Conservation (phyloP, 805 yeast genomes). For the Saturnispora dispora region DNA sequence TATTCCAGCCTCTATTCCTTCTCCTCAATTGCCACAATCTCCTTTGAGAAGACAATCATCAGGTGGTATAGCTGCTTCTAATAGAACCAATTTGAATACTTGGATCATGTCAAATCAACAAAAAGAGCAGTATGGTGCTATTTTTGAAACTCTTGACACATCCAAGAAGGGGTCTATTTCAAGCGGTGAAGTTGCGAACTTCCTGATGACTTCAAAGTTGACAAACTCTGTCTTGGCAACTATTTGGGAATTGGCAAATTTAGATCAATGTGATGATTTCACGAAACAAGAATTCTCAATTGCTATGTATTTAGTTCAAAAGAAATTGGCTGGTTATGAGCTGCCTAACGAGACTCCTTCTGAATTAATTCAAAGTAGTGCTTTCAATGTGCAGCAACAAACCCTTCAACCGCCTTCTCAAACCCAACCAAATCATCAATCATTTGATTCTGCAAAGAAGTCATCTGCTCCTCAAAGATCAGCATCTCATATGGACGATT, state of each 20-base stretch:
- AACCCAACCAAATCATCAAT: slow-evolving; percentile 9
- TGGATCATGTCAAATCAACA: slow-evolving; percentile 67
- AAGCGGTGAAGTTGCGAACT: slow-evolving; percentile 78
- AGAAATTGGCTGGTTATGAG: slow-evolving; percentile 62
- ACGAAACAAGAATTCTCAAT: slow-evolving; percentile 78
- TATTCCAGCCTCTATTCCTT: slow-evolving; percentile 13
- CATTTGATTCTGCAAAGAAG: slow-evolving; percentile 12
- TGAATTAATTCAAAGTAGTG: slow-evolving; percentile 33
- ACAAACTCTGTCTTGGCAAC: slow-evolving; percentile 77
- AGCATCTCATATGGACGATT: slow-evolving; percentile 49
- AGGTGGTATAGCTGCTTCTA: slow-evolving; percentile 8
- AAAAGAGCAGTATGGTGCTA: slow-evolving; percentile 66
- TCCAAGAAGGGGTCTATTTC: slow-evolving; percentile 50
- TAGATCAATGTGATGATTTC: slow-evolving; percentile 77
- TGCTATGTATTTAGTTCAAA: slow-evolving; percentile 89
- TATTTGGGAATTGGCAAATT: slow-evolving; percentile 92
- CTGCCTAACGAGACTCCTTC: slow-evolving; percentile 76
- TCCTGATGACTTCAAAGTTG: slow-evolving; percentile 79
- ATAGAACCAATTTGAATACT: slow-evolving; percentile 20
- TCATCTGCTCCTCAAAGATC: slow-evolving; percentile 17
- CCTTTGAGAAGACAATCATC: slow-evolving; percentile 12
- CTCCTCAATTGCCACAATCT: slow-evolving; percentile 10
- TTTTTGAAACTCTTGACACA: slow-evolving; percentile 74
- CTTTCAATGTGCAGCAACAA: slow-evolving; percentile 21
- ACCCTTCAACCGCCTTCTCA: slow-evolving; percentile 7